These are phyloP conservation scores for Saitozyma podzolica DNA, from an alignment of 768 basidiomycete species.

Conservation along the genomic window DNA sequence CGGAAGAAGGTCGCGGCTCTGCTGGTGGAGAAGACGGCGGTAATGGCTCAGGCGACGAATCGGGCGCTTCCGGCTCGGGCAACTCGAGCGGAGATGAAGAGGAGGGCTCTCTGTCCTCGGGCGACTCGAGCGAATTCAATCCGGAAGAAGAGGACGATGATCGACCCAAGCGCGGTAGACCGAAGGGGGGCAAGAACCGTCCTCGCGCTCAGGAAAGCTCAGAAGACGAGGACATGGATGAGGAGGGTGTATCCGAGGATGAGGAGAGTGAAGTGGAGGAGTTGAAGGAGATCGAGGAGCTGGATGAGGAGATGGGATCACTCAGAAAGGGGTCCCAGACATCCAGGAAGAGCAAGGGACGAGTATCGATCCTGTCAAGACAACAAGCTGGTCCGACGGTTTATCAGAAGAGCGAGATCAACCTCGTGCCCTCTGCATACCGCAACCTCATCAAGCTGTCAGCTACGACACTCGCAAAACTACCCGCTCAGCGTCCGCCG, in stretches of 20 bases:
- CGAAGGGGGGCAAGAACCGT: slow-evolving; percentile 7
- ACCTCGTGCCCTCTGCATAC: slow-evolving; percentile 23
- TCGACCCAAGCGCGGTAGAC: slow-evolving; percentile 10
- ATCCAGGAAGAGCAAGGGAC: slow-evolving; percentile 1
- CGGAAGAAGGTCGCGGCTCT: slow-evolving; percentile 3
- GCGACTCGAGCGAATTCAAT: slow-evolving; percentile 22
- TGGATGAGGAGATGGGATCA: slow-evolving; percentile 12
- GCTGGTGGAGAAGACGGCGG: background rate
- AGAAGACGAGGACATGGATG: slow-evolving; percentile 3
- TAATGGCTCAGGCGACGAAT: background rate
- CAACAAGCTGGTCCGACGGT: slow-evolving; percentile 6
- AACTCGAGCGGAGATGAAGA: background rate
- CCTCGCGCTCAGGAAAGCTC: background rate
- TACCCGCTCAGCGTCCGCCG: background rate
- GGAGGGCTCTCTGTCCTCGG: slow-evolving; percentile 9
- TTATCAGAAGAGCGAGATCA: slow-evolving; percentile 21
- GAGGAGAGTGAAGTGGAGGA: slow-evolving; percentile 11
- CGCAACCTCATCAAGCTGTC: slow-evolving; percentile 21
- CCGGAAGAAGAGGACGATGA: slow-evolving; percentile 7
- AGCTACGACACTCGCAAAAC: slow-evolving; percentile 13
- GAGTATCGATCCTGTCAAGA: slow-evolving; percentile 3
- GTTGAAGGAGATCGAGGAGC: slow-evolving; percentile 10
- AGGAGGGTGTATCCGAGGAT: slow-evolving; percentile 11
- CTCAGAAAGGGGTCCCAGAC: background rate
- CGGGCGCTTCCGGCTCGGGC: background rate